These are phyloP conservation scores for Funneliformis mosseae DNA, from an alignment of 192 early-diverging fungal genomes.

Conservation along the genomic window DNA sequence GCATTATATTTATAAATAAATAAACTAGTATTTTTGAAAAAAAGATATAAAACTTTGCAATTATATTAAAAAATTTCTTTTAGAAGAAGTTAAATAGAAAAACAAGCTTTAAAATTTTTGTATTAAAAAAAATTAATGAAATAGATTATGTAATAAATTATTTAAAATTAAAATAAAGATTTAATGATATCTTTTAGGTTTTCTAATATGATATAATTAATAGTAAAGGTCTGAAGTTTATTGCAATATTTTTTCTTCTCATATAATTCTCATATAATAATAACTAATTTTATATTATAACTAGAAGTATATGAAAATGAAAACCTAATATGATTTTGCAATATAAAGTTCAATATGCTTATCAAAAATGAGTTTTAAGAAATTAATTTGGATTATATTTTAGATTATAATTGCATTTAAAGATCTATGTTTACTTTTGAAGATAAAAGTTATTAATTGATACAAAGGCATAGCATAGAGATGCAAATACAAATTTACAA, in stretches of 20 bases:
- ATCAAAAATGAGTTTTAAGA: not conserved
- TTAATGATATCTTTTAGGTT: not conserved
- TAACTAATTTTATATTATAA: not conserved
- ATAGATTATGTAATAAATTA: not conserved
- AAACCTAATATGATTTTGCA: not conserved
- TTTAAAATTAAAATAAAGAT: not conserved
- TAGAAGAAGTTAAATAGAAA: no score
- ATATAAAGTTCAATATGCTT: no score
- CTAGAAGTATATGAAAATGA: not conserved
- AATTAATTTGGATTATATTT: not conserved
- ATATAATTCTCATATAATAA: not conserved
- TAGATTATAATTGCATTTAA: not conserved
- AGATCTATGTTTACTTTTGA: not conserved
- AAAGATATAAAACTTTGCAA: no score
- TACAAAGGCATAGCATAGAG: not conserved
- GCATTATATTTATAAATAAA: no score
- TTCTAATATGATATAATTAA: no score
- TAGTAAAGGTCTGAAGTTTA: no score
- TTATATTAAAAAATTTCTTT: no score
- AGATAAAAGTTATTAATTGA: slow-evolving; percentile 17
- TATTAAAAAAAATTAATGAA: no score
- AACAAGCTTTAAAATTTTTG: no score
- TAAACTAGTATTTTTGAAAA: no score
- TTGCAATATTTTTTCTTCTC: not conserved
- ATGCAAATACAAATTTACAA: not conserved